A percentile compares a stretch with the other conserved stretches of the same genome.
These are phyloP conservation scores for Hypoxylon rubiginosum DNA, from an alignment of 2,329 filamentous ascomycete species.

Conservation along the genomic window DNA sequence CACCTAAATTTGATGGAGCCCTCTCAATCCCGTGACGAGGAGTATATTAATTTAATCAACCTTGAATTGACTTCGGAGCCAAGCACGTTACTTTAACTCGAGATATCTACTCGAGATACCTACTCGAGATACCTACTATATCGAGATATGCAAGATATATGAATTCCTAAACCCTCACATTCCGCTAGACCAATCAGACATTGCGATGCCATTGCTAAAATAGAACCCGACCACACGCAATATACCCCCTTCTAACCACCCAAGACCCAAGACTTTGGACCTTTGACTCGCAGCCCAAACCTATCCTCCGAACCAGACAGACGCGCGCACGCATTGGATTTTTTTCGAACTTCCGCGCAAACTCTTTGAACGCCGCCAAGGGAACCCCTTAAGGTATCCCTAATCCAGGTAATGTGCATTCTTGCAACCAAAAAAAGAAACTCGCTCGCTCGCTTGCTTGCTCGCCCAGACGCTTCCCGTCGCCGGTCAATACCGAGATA, in stretches of 20 bases:
- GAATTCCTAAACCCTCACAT: constrained; percentile 10
- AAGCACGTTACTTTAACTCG: background rate
- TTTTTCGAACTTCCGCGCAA: background rate
- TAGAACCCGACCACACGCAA: constrained; percentile 3
- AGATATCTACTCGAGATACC: background rate
- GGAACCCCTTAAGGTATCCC: constrained; percentile 23
- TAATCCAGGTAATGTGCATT: constrained; percentile 3
- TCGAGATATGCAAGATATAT: constrained; percentile 28
- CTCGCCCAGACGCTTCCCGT: constrained; percentile 4
- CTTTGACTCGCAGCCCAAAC: background rate
- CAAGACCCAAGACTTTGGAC: too few species aligned
- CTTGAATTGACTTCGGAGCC: constrained; percentile 4
- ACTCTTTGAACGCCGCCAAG: constrained; percentile 30
- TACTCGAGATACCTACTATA: background rate
- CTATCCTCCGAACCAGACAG: background rate
- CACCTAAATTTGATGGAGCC: background rate
- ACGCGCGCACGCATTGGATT: background rate
- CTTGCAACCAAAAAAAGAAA: constrained; percentile 2
- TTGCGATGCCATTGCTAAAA: background rate
- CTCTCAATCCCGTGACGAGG: background rate
- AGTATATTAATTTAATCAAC: constrained; percentile 1
- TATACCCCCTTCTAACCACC: background rate
- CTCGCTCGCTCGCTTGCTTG: constrained; percentile 13
- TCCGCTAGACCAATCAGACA: constrained; percentile 18
- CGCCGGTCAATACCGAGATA: constrained; percentile 15